Percentiles rank a stretch among this genome's conserved stretches.
Evolutionary conservation across 1,139 yeast species (phyloP).

Genomic region (Pichia sp.): DNA sequence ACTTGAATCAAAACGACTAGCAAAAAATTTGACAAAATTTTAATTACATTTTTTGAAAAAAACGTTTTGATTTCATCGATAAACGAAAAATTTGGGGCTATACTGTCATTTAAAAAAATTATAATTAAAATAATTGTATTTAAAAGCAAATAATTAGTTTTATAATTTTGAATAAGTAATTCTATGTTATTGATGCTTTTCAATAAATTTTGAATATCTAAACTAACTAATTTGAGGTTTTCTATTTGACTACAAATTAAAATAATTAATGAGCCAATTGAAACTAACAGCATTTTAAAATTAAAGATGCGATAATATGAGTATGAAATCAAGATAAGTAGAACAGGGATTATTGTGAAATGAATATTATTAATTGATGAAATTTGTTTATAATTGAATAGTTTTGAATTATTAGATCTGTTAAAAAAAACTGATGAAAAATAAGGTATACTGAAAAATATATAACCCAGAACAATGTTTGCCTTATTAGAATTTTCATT

Average conservation of each 20-base stretch:
- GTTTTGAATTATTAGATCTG: not conserved
- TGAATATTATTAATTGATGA: not conserved
- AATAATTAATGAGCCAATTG: constrained; percentile 25
- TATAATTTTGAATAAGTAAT: constrained; percentile 21
- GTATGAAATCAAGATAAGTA: constrained; percentile 10
- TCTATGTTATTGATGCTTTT: constrained; percentile 20
- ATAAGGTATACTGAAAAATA: constrained; percentile 17
- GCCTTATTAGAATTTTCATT: not conserved
- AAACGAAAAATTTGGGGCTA: constrained; percentile 5
- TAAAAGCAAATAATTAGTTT: constrained; percentile 21
- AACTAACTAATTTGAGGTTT: constrained; percentile 6
- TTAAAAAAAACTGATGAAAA: not conserved
- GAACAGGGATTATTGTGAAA: constrained; percentile 2
- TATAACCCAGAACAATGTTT: constrained; percentile 18
- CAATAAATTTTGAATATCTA: constrained; percentile 7
- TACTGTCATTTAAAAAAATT: constrained; percentile 16
- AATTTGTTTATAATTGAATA: not conserved
- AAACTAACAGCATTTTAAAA: constrained; percentile 25
- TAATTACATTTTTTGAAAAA: constrained; percentile 10
- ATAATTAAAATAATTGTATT: constrained; percentile 22
- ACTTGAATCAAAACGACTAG: constrained; percentile 10
- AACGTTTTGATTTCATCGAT: not conserved
- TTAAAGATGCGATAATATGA: constrained; percentile 18
- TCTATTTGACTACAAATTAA: constrained; percentile 26
- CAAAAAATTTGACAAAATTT: constrained; percentile 12